Evolutionary conservation across 768 basidiomycete genomes (phyloP).

Genomic region (Myochromella boudieri): DNA sequence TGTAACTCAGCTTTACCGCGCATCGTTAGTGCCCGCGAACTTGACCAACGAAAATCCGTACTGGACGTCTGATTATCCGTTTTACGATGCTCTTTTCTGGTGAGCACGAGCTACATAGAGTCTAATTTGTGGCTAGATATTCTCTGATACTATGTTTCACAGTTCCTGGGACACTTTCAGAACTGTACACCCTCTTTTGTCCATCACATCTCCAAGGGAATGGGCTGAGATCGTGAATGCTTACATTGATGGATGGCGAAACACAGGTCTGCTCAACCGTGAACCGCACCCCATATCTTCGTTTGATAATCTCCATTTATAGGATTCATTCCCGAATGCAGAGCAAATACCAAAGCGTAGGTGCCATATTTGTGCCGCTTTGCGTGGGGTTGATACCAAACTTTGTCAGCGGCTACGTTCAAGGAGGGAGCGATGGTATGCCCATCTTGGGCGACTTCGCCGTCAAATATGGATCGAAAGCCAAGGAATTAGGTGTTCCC

Average conservation of each 20-base stretch:
- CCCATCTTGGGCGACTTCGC: constrained; percentile 53
- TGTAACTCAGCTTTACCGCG: constrained; percentile 44
- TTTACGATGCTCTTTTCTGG: constrained; percentile 55
- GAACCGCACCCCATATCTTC: not conserved
- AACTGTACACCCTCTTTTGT: constrained; percentile 50
- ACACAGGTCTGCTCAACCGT: constrained; percentile 31
- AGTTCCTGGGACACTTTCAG: constrained; percentile 59
- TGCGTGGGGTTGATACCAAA: not conserved
- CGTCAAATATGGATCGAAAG: constrained; percentile 40
- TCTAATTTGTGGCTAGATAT: too few species aligned
- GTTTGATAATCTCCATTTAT: not conserved
- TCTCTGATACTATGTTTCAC: constrained; percentile 2
- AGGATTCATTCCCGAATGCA: constrained; percentile 52
- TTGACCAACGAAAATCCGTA: constrained; percentile 51
- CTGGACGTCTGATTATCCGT: constrained; percentile 45
- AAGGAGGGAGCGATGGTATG: constrained; percentile 52
- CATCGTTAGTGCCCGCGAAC: constrained; percentile 51
- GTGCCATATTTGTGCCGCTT: constrained; percentile 6
- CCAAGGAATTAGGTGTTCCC: constrained; percentile 39
- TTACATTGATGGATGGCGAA: constrained; percentile 51
- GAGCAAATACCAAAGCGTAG: constrained; percentile 48
- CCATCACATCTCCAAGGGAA: constrained; percentile 41
- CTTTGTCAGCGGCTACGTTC: constrained; percentile 41
- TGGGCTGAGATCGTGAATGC: constrained; percentile 49
- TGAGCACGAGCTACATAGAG: too few species aligned